Conservation (phyloP, 106 monocot genomes). For the Amphibolis antarctica region DNA sequence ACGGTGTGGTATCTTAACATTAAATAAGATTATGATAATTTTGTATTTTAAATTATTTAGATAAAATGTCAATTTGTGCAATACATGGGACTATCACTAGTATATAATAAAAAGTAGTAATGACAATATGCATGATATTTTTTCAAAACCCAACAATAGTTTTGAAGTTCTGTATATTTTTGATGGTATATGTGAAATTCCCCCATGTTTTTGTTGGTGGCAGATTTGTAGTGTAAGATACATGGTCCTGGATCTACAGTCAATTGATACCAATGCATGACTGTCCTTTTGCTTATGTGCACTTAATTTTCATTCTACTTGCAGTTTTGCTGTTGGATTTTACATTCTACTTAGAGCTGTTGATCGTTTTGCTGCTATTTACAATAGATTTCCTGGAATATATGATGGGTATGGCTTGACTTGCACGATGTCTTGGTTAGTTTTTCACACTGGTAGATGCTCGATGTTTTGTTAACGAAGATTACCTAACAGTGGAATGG, state of each 20-base stretch:
- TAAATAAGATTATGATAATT: too few relatives aligned
- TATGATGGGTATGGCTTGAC: slow-evolving; percentile 48
- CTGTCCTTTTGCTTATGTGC: neutral
- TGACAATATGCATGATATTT: too few relatives aligned
- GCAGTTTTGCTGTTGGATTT: slow-evolving; percentile 67
- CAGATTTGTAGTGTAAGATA: neutral
- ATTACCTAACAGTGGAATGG: slow-evolving; percentile 33
- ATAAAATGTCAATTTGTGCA: too few relatives aligned
- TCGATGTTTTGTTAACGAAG: neutral
- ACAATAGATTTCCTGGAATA: slow-evolving; percentile 77
- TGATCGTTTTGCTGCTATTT: slow-evolving; percentile 67
- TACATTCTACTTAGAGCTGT: slow-evolving; percentile 76
- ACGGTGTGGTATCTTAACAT: too few relatives aligned
- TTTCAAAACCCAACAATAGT: too few relatives aligned
- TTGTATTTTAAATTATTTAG: too few relatives aligned
- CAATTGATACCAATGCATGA: neutral
- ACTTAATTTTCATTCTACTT: slow-evolving; percentile 5
- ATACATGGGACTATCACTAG: too few relatives aligned
- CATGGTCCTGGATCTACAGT: neutral
- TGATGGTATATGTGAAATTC: too few relatives aligned
- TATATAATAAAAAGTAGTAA: too few relatives aligned
- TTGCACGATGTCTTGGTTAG: neutral
- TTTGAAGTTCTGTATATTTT: too few relatives aligned
- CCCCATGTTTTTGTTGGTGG: neutral
- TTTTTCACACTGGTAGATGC: neutral